Base-by-base conservation (phyloP, 352 stramenopile species). In the Plasmopara halstedii region DNA sequence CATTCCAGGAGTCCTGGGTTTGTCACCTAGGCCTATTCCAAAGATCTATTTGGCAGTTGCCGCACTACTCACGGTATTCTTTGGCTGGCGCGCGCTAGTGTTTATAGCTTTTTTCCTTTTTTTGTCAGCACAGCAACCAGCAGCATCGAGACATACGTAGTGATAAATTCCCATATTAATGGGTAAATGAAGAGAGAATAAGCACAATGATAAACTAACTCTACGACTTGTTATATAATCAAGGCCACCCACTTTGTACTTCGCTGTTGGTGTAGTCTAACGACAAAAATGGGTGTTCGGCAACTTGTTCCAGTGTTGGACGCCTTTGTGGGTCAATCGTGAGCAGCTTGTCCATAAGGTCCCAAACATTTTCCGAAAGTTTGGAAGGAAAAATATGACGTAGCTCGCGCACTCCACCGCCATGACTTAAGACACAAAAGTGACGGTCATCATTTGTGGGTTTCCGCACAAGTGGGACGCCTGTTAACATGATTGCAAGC, bases 31-130 rank as follows among this genome's bases (percentile, higher is more conserved):
- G 22, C 62, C 68, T 3, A 61, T 91, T 14, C 63, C 80, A 53
- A 91, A 91, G 67, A 75, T 88, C 37, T 58, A 88, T 44, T 34
- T 91, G 48, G 66, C 57, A 11, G 40, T 91, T 25, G 64, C 59
- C 5, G 74, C 67, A 19, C 29, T 91, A 25, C 59, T 85, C 18
- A 62, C 71, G 22, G 34, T 59, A 5, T 33, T 91, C 38, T 84
- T 88, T 22, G 80, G 80, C 40, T 88, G 77, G 76, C 67, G 75
- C 22, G 80, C 80, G 39, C 62, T 91, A 33, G 70, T 72, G 33
- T 83, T 89, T 56, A 38, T 85, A 10, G 73, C 58, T 13, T 79
- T 91, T 47, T 70, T 60, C 8, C 81, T 73, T 57, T 80, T 85
- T 43, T 40, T 88, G 13, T 79, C 72, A 6, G 59, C 62, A 13